phyloP scores from a whole-genome alignment of 306 rosid genomes.

The Canavalia gladiata region DNA sequence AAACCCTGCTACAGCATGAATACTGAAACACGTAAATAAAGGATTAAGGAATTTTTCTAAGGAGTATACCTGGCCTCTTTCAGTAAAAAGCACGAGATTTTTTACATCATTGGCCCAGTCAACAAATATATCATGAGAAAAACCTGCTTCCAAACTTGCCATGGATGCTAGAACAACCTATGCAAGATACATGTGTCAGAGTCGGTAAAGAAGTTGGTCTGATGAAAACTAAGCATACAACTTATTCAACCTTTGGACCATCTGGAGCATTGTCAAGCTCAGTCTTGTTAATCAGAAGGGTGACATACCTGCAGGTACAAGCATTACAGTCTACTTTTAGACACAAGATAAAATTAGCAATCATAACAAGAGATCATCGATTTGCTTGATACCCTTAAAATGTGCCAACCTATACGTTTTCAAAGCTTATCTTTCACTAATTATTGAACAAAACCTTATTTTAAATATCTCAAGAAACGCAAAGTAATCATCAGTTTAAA shows the following conservation, averaged over 20 bases:
- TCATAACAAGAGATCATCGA: conserved; percentile 25
- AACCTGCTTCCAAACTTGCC: conserved; percentile 99
- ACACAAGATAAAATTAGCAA: conserved; percentile 38
- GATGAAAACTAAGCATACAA: conserved; percentile 40
- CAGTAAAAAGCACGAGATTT: conserved; percentile 91
- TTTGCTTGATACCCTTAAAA: conserved; percentile 18
- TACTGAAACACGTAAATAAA: conserved; percentile 32
- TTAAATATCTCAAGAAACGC: conserved; percentile 36
- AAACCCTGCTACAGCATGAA: conserved; percentile 34
- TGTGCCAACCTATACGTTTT: conserved; percentile 17
- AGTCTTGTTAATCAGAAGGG: conserved; percentile 74
- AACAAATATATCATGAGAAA: conserved; percentile 93
- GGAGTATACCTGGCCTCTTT: conserved; percentile 88
- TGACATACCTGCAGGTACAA: conserved; percentile 70
- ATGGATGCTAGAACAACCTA: conserved; percentile 96
- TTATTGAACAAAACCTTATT: conserved; percentile 23
- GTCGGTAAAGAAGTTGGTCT: conserved; percentile 10
- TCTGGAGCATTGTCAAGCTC: conserved; percentile 95
- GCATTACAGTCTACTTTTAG: conserved; percentile 53
- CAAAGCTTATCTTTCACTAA: conserved; percentile 7
- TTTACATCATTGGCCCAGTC: conserved; percentile 88
- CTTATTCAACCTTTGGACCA: conserved; percentile 83
- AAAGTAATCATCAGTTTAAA: neutral
- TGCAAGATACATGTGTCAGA: conserved; percentile 41
- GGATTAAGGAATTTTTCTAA: neutral